These are phyloP conservation scores for Syzygium oleosum DNA, from an alignment of 345 rosid genomes.

Conservation along the genomic window DNA sequence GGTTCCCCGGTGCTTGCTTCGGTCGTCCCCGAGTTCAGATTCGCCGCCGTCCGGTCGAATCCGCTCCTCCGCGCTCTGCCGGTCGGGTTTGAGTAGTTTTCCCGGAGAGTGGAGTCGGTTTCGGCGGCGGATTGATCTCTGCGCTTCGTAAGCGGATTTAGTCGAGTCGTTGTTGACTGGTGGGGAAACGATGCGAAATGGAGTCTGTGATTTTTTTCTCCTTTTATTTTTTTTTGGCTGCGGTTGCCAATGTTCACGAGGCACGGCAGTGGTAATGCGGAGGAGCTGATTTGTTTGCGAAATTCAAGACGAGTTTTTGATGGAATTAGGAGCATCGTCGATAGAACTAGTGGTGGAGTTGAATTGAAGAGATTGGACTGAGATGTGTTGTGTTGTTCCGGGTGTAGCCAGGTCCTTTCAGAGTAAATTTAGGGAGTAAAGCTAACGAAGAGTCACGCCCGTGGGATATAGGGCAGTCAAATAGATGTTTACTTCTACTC, in stretches of 20 bases:
- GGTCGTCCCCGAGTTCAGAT: background rate
- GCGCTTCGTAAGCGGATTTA: background rate
- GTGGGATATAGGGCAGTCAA: background rate
- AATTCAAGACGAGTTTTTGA: background rate
- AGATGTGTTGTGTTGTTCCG: background rate
- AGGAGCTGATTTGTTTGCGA: background rate
- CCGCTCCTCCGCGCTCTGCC: background rate
- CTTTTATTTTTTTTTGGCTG: background rate
- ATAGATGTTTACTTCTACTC: background rate
- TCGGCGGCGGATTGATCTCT: background rate
- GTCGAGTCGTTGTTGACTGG: background rate
- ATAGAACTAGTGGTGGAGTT: background rate
- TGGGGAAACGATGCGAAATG: background rate
- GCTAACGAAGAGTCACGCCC: background rate
- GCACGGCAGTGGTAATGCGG: background rate
- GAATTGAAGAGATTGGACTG: background rate
- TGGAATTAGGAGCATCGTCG: background rate
- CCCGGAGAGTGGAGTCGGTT: background rate
- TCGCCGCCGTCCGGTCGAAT: background rate
- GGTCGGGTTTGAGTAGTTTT: background rate
- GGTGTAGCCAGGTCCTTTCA: background rate
- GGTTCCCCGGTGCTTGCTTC: background rate
- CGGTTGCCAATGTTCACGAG: background rate
- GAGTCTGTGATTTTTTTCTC: background rate
- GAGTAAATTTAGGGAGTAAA: background rate